These are phyloP conservation scores for Periconia sp. DNA, from an alignment of 2,329 filamentous ascomycete species.

Conservation along the genomic window DNA sequence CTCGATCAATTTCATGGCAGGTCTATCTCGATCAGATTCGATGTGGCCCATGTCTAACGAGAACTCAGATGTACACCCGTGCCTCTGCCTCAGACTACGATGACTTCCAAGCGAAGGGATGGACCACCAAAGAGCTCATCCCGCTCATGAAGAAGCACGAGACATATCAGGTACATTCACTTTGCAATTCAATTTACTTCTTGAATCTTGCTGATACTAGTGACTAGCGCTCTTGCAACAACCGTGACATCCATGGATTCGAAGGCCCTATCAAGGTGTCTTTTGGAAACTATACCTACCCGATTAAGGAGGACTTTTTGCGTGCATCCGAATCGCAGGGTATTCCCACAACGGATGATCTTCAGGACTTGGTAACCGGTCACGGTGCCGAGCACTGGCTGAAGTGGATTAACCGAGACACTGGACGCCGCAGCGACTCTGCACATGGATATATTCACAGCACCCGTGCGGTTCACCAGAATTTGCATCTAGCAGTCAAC, in stretches of 20 bases:
- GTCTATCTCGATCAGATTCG: not conserved
- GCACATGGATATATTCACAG: conserved; percentile 81
- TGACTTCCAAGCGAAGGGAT: conserved; percentile 80
- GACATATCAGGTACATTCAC: conserved; percentile 65
- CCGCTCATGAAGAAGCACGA: conserved; percentile 83
- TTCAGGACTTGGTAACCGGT: conserved; percentile 73
- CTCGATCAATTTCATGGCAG: conserved; percentile 78
- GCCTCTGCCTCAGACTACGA: conserved; percentile 77
- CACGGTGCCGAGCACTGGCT: conserved; percentile 81
- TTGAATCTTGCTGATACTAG: not conserved
- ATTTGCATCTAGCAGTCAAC: conserved; percentile 75
- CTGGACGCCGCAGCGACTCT: conserved; percentile 75
- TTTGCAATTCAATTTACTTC: not conserved
- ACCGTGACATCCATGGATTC: conserved; percentile 73
- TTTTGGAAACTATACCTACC: conserved; percentile 79
- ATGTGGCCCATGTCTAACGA: conserved; percentile 8
- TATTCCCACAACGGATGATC: conserved; percentile 76
- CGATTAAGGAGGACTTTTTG: conserved; percentile 82
- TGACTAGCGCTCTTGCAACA: conserved; percentile 48
- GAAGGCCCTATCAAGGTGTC: conserved; percentile 84
- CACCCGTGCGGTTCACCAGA: conserved; percentile 72
- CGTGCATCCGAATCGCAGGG: conserved; percentile 74
- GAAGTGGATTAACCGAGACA: conserved; percentile 79
- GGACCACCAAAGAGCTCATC: conserved; percentile 76
- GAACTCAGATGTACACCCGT: conserved; percentile 70